phyloP scores from a whole-genome alignment of 1,139 yeast species.

The Scheffersomyces segobiensis region DNA sequence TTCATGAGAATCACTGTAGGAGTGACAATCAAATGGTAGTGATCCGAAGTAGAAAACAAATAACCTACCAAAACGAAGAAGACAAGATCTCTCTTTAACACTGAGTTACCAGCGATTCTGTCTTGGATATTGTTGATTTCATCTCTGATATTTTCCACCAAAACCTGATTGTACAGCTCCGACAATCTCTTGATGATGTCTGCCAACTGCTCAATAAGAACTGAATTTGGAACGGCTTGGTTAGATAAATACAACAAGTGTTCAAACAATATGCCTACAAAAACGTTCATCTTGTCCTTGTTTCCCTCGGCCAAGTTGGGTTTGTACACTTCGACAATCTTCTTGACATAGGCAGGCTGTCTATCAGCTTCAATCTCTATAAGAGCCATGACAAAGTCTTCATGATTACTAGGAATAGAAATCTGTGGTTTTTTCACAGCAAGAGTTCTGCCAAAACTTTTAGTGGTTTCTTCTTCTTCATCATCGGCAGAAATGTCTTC shows the following conservation, averaged over 20 bases:
- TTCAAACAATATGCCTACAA: conserved; percentile 65
- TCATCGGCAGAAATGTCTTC: conserved; percentile 17
- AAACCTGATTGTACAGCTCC: conserved; percentile 61
- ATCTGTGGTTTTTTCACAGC: conserved; percentile 10
- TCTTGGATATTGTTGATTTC: conserved; percentile 47
- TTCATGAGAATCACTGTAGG: conserved; percentile 76
- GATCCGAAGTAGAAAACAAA: conserved; percentile 91
- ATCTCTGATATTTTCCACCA: conserved; percentile 50
- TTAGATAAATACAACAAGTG: conserved; percentile 58
- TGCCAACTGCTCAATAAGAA: conserved; percentile 43
- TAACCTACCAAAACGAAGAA: conserved; percentile 72
- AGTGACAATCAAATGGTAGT: conserved; percentile 87
- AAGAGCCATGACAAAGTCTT: conserved; percentile 45
- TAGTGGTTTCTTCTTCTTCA: conserved; percentile 5
- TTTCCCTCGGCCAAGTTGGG: conserved; percentile 83
- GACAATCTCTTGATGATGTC: conserved; percentile 59
- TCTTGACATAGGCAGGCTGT: conserved; percentile 51
- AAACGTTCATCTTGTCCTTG: conserved; percentile 67
- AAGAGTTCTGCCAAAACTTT: conserved; percentile 9
- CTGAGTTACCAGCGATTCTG: conserved; percentile 31
- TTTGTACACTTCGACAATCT: conserved; percentile 61
- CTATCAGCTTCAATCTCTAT: conserved; percentile 39
- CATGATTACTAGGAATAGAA: conserved; percentile 60
- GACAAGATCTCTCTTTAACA: conserved; percentile 55
- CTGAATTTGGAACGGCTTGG: conserved; percentile 13